These are phyloP conservation scores for Zasmidium angulare DNA, from an alignment of 2,329 filamentous ascomycete species.

Conservation along the genomic window DNA sequence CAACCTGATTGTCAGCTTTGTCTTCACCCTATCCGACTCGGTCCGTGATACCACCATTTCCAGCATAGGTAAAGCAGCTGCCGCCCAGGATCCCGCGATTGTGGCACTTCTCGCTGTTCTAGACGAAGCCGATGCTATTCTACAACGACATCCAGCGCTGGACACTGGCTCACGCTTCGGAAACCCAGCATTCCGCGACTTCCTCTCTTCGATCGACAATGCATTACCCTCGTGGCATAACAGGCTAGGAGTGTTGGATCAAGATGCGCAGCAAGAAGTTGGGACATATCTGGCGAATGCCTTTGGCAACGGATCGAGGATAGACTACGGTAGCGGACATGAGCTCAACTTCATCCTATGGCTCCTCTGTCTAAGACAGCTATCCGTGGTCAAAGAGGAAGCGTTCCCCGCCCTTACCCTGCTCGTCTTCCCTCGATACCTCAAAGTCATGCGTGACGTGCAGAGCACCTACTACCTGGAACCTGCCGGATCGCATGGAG, in stretches of 20 bases:
- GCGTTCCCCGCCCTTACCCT: conserved; percentile 77
- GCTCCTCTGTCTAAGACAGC: conserved; percentile 88
- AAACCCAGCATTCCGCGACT: conserved; percentile 84
- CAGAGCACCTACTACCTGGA: conserved; percentile 96
- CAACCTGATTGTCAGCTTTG: conserved; percentile 74
- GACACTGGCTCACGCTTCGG: conserved; percentile 93
- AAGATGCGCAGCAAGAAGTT: conserved; percentile 64
- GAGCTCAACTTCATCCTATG: conserved; percentile 97
- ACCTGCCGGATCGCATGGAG: conserved; percentile 59
- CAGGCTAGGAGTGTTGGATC: conserved; percentile 54
- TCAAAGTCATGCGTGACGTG: conserved; percentile 80
- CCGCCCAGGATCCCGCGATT: conserved; percentile 59
- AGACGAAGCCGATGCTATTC: conserved; percentile 64
- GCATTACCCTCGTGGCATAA: conserved; percentile 62
- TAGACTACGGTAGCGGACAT: conserved; percentile 96
- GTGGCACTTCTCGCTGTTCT: conserved; percentile 68
- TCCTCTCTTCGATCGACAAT: conserved; percentile 65
- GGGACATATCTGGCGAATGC: conserved; percentile 78
- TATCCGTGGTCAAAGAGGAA: conserved; percentile 60
- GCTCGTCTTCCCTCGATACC: conserved; percentile 76
- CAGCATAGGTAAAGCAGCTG: conserved; percentile 51
- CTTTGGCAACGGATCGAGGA: conserved; percentile 81
- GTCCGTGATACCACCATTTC: conserved; percentile 70
- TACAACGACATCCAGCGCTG: conserved; percentile 71
- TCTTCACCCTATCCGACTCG: conserved; percentile 82